Percentiles rank a stretch among this genome's conserved stretches.
phyloP scores from a whole-genome alignment of 2,329 filamentous ascomycete species.

The Scedosporium minutisporum region DNA sequence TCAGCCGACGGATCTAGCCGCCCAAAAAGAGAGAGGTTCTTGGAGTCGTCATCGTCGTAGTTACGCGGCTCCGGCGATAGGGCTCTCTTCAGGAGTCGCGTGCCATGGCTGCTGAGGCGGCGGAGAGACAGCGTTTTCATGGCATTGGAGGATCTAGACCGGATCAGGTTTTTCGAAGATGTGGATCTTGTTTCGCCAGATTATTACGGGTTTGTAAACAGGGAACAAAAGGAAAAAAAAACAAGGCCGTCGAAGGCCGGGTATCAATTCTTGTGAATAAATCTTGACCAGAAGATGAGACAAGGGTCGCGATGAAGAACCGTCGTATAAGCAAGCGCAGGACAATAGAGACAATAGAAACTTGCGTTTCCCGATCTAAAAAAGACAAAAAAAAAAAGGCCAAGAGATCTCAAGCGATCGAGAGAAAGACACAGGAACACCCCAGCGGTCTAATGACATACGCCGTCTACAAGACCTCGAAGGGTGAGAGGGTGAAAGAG shows the following conservation, averaged over 20 bases:
- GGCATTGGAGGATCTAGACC: background rate
- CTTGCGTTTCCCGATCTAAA: background rate
- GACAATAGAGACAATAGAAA: background rate
- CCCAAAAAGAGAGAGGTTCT: background rate
- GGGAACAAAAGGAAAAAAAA: background rate
- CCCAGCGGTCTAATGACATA: background rate
- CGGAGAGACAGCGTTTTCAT: conserved; percentile 1
- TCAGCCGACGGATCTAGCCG: background rate
- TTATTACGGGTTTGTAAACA: background rate
- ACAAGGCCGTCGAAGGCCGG: background rate
- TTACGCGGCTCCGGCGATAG: background rate
- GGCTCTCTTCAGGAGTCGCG: conserved; percentile 2
- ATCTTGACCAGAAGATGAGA: background rate
- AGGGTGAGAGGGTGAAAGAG: background rate
- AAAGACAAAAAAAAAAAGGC: background rate
- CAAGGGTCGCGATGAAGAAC: background rate
- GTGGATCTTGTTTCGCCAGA: background rate
- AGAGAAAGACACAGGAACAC: background rate
- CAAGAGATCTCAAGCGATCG: background rate
- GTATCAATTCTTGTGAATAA: background rate
- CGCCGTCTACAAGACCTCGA: background rate
- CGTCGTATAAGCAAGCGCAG: background rate
- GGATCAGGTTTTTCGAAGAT: background rate
- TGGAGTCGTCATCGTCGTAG: background rate
- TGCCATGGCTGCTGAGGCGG: background rate